Evolutionary conservation across 306 rosid genomes (phyloP), one percentile per base, ranked within the genome.

Genomic region (Gillenia trifoliata): DNA sequence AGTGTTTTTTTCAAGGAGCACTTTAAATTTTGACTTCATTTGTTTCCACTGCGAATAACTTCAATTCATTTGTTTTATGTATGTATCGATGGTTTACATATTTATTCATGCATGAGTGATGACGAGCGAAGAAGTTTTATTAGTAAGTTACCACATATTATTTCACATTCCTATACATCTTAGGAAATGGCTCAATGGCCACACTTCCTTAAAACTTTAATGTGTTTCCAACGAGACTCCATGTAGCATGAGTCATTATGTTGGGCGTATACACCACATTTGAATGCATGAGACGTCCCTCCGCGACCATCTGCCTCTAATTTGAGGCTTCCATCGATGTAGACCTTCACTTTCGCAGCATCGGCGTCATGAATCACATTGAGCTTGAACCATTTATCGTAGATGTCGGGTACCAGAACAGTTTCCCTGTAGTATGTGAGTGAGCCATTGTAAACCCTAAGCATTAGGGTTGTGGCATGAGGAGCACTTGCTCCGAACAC

Each of bases 311-410:
- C 31, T n/a, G 64, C 78, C 19, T 79, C 73, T 5, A 10, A 23
- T 25, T 45, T 29, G 49, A 78, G 62, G 75, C 54, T 4, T 6
- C 79, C 85, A 52, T 85, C 77, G 20, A 81, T 49, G 25, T 52
- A 88, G 76, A 88, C 80, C 70, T 78, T 79, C 9, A 88, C 79
- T 13, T 69, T 82, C 26, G 81, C 66, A 36, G 81, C 81, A 55
- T 75, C 78, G n/a, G 75, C 85, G 54, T 88, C 79, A 26, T 85
- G 88, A 50, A 85, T 82, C 50, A 78, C 89, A 60, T 88, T 88
- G 47, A 83, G 28, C n/a, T 26, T 41, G 70, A 82, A 79, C 88
- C 86, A 83, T 43, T 61, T 65, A 17, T 81, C 8, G 17, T 81
- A 83, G 30, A 85, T 81, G 83, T 79, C 66, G 9, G 16, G 49